Percentiles rank a stretch among this genome's conserved stretches.
These are phyloP conservation scores for Diaporthe sp. DNA, from an alignment of 2,329 filamentous ascomycete species.

Conservation along the genomic window DNA sequence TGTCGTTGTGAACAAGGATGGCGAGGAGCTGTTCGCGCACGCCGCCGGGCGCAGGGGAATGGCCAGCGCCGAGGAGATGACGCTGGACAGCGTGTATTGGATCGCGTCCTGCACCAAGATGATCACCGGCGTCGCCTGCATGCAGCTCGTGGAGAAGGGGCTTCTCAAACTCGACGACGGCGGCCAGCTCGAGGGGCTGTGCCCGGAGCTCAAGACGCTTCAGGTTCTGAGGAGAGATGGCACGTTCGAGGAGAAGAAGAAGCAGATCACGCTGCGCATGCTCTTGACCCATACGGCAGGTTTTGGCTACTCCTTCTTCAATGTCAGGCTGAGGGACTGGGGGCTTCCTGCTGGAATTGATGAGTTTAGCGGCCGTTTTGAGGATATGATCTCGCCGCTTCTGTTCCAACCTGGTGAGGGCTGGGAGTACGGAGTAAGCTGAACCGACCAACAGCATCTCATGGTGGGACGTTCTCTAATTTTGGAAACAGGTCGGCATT, in stretches of 20 bases:
- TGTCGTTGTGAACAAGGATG: slow-evolving; percentile 58
- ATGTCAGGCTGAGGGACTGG: slow-evolving; percentile 58
- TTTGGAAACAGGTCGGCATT: slow-evolving; percentile 51
- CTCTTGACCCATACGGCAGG: slow-evolving; percentile 65
- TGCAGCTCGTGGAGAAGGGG: slow-evolving; percentile 63
- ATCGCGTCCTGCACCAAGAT: slow-evolving; percentile 69
- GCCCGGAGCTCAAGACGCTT: slow-evolving; percentile 59
- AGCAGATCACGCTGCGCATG: slow-evolving; percentile 66
- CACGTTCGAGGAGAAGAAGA: slow-evolving; percentile 54
- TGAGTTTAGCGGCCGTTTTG: slow-evolving; percentile 65
- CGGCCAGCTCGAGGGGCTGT: slow-evolving; percentile 44
- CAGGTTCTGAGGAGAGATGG: slow-evolving; percentile 55
- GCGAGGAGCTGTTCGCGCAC: slow-evolving; percentile 59
- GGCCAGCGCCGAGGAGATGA: slow-evolving; percentile 33
- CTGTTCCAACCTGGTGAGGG: slow-evolving; percentile 71
- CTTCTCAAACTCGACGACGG: slow-evolving; percentile 39
- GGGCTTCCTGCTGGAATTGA: slow-evolving; percentile 62
- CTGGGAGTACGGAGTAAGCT: slow-evolving; percentile 69
- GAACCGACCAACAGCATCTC: too few species aligned
- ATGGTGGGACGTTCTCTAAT: background rate
- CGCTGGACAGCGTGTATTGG: slow-evolving; percentile 67
- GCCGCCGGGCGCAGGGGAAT: slow-evolving; percentile 58
- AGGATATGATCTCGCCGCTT: slow-evolving; percentile 64
- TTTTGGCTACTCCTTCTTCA: slow-evolving; percentile 68
- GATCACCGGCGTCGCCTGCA: slow-evolving; percentile 60